Conservation (phyloP, 2,329 filamentous ascomycete species). For the Cercospora janseana region DNA sequence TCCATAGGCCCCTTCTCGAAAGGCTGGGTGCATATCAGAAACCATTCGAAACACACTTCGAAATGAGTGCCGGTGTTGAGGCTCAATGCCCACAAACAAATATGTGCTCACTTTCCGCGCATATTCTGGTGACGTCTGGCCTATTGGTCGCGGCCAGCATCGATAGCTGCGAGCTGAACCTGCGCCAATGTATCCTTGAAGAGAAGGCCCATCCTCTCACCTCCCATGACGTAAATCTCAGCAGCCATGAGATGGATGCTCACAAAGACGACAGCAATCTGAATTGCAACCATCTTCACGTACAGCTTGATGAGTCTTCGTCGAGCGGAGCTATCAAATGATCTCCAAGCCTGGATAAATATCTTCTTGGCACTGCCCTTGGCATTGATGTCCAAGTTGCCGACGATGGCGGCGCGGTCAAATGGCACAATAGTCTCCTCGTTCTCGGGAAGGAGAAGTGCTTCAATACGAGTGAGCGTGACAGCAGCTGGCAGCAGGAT, state of each 20-base stretch:
- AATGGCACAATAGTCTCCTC: slow-evolving; percentile 85
- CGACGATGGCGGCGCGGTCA: slow-evolving; percentile 74
- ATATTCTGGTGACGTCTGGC: no score
- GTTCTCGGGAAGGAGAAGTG: slow-evolving; percentile 77
- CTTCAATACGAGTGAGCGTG: slow-evolving; percentile 77
- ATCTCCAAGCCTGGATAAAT: slow-evolving; percentile 74
- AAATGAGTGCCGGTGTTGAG: no score
- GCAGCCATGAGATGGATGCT: slow-evolving; percentile 30
- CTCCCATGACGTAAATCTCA: slow-evolving; percentile 35
- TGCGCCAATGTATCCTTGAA: slow-evolving; percentile 31
- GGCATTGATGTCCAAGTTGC: slow-evolving; percentile 68
- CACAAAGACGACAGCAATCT: slow-evolving; percentile 32
- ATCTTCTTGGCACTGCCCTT: slow-evolving; percentile 58
- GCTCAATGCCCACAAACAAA: no score
- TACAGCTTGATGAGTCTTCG: slow-evolving; percentile 72
- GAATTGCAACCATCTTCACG: slow-evolving; percentile 65
- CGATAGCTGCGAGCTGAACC: slow-evolving; percentile 31
- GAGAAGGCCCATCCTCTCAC: slow-evolving; percentile 30
- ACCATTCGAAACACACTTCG: no score
- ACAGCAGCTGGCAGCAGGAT: slow-evolving; percentile 77
- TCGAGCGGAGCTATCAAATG: slow-evolving; percentile 70
- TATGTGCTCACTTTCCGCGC: no score
- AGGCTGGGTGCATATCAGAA: no score
- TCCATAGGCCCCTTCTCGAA: no score
- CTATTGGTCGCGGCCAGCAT: slow-evolving; percentile 21